Conservation (phyloP, 345 rosid species). For the Reutealis trisperma region DNA sequence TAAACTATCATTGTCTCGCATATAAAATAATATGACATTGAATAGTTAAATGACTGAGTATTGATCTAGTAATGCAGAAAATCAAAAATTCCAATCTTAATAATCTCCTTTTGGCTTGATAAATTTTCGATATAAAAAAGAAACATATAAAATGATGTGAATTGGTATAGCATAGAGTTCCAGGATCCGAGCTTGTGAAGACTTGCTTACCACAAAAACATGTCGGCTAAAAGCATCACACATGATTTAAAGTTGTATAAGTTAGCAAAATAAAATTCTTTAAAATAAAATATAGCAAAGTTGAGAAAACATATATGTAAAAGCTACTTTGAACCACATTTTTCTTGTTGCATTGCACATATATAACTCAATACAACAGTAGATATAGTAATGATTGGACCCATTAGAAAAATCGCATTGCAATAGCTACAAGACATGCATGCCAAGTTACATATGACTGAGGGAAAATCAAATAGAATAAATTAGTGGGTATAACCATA, state of each 20-base stretch:
- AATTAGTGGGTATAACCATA: not conserved
- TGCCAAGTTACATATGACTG: not conserved
- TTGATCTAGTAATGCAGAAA: no score
- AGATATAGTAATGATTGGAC: not conserved
- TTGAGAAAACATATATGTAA: conserved; percentile 34
- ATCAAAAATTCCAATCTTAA: no score
- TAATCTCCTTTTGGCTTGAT: no score
- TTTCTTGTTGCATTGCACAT: conserved; percentile 16
- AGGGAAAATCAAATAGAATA: no score
- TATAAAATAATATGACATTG: no score
- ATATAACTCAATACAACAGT: conserved; percentile 12
- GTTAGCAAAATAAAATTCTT: not conserved
- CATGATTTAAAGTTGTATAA: conserved; percentile 20
- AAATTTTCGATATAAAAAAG: no score
- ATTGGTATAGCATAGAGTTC: not conserved
- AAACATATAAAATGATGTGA: no score
- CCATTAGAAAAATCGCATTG: conserved; percentile 3
- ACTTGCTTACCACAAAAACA: conserved; percentile 30
- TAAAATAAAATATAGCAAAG: conserved; percentile 1
- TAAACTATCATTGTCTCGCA: no score
- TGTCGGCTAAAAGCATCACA: conserved; percentile 56
- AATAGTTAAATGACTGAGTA: no score
- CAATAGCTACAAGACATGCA: not conserved
- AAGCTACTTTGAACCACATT: conserved; percentile 34
- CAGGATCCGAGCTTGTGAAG: conserved; percentile 13